Conservation (phyloP, 78 protist genomes). For the Dictyostelium brefeldianum region DNA sequence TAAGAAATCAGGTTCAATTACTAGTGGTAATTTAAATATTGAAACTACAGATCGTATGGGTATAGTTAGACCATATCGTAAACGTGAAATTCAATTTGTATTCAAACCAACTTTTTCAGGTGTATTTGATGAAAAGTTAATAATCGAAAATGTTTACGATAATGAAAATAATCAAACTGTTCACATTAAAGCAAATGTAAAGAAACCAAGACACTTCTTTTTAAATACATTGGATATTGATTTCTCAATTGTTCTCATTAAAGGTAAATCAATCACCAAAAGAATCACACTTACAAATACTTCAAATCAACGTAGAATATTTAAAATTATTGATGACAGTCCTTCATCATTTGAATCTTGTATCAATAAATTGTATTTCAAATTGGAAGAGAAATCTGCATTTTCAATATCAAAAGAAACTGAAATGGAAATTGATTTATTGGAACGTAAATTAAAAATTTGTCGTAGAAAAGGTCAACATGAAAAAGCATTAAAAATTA, state of each 20-base stretch:
- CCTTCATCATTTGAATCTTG: conserved; percentile 60
- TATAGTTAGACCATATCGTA: conserved; percentile 83
- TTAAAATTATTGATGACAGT: conserved; percentile 57
- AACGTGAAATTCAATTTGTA: conserved; percentile 74
- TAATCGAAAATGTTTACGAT: conserved; percentile 85
- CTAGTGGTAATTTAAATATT: conserved; percentile 81
- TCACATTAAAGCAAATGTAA: conserved; percentile 84
- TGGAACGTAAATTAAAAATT: conserved; percentile 76
- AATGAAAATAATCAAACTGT: conserved; percentile 62
- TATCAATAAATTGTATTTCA: conserved; percentile 40
- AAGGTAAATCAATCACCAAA: conserved; percentile 16
- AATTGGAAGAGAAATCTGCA: conserved; percentile 59
- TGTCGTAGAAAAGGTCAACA: conserved; percentile 77
- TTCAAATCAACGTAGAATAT: conserved; percentile 40
- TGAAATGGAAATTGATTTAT: conserved; percentile 54
- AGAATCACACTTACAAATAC: conserved; percentile 73
- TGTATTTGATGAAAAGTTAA: conserved; percentile 74
- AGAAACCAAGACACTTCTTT: conserved; percentile 64
- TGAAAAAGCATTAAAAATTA: conserved; percentile 74
- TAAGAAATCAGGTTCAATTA: conserved; percentile 69
- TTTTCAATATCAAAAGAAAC: conserved; percentile 50
- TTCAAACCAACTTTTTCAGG: conserved; percentile 89
- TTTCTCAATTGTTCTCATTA: conserved; percentile 55
- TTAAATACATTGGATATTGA: conserved; percentile 62
- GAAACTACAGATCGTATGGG: conserved; percentile 80